Evolutionary conservation across 2,329 filamentous ascomycete genomes (phyloP).

Genomic region (Fusarium staphyleae): DNA sequence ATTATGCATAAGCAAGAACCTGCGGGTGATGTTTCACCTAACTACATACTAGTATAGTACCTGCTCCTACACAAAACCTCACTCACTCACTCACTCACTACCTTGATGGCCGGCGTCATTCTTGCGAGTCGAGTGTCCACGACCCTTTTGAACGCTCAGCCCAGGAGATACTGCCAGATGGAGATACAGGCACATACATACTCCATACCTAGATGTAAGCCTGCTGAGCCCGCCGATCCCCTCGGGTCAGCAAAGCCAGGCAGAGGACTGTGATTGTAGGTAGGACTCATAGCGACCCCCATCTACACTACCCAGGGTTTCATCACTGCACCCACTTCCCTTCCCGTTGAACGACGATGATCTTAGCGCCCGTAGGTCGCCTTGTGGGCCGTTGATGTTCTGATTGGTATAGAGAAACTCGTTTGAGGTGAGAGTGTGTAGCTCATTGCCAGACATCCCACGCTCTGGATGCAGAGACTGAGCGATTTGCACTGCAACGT

Average conservation of each 20-base stretch:
- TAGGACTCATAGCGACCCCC: neutral
- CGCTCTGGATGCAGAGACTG: neutral
- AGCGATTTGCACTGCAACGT: constrained; percentile 6
- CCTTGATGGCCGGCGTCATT: constrained; percentile 20
- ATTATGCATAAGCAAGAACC: neutral
- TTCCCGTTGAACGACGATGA: constrained; percentile 1
- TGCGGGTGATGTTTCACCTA: neutral
- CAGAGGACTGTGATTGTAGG: too few relatives aligned
- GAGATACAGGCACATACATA: neutral
- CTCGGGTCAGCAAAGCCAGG: too few relatives aligned
- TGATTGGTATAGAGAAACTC: constrained; percentile 7
- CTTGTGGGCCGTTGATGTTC: neutral
- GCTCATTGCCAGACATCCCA: constrained; percentile 9
- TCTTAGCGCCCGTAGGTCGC: neutral
- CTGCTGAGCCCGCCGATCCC: too few relatives aligned
- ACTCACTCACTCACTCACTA: neutral
- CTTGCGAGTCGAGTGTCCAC: neutral
- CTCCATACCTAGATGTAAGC: neutral
- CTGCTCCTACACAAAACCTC: neutral
- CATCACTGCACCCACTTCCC: neutral
- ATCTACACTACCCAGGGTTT: neutral
- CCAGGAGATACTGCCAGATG: neutral
- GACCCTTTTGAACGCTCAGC: neutral
- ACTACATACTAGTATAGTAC: too few relatives aligned
- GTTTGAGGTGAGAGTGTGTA: constrained; percentile 1